Conservation (phyloP, 306 rosid species). For the Cicer arietinum region DNA sequence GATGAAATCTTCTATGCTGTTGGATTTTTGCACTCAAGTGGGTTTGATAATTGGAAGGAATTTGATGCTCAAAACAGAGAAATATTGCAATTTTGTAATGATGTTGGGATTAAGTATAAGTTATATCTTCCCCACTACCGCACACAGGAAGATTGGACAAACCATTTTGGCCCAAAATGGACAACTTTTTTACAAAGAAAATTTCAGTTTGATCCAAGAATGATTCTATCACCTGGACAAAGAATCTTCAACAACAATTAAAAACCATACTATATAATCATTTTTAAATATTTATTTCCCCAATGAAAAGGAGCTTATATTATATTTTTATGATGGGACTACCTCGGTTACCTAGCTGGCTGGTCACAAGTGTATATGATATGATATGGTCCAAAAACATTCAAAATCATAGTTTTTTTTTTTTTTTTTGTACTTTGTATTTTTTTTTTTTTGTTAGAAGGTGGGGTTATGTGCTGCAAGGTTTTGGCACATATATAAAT, state of each 20-base stretch:
- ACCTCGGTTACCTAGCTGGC: slow-evolving; percentile 35
- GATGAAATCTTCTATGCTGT: slow-evolving; percentile 82
- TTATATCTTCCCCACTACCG: slow-evolving; percentile 79
- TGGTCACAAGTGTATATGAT: slow-evolving; percentile 43
- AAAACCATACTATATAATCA: neutral
- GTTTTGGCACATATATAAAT: slow-evolving; percentile 49
- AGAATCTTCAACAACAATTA: slow-evolving; percentile 63
- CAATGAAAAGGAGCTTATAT: too few relatives aligned
- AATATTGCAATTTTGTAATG: slow-evolving; percentile 63
- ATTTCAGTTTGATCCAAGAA: slow-evolving; percentile 74
- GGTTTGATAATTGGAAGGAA: slow-evolving; percentile 68
- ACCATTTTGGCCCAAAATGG: slow-evolving; percentile 88
- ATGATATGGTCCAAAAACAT: slow-evolving; percentile 9
- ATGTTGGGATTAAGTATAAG: slow-evolving; percentile 67
- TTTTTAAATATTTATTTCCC: neutral
- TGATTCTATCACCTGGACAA: slow-evolving; percentile 84
- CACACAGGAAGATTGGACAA: slow-evolving; percentile 66
- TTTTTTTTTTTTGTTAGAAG: slow-evolving; percentile 36
- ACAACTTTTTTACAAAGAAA: slow-evolving; percentile 58
- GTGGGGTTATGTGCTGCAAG: slow-evolving; percentile 48
- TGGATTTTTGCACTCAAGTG: slow-evolving; percentile 75
- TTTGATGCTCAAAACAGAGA: slow-evolving; percentile 70
- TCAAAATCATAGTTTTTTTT: slow-evolving; percentile 10
- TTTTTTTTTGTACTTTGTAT: slow-evolving; percentile 34
- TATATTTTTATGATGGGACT: slow-evolving; percentile 4